Evolutionary conservation across 2,329 filamentous ascomycete species (phyloP).

Genomic region (Aspergillus japonicus): DNA sequence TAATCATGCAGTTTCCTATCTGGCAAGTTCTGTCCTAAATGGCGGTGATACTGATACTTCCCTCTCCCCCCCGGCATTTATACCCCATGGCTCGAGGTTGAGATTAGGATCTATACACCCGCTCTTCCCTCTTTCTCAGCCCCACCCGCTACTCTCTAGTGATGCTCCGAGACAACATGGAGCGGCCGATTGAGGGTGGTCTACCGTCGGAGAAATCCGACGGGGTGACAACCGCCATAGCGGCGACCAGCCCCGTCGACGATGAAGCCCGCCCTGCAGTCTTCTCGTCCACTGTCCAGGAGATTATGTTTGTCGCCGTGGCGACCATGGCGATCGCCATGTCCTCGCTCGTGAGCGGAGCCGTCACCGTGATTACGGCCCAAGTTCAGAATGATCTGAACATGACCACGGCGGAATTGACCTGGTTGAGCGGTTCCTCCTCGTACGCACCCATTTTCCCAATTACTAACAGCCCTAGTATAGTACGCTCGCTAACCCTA

Average conservation of each 20-base stretch:
- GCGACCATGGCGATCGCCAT: slow-evolving; percentile 67
- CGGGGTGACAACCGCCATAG: background rate
- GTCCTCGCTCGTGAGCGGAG: slow-evolving; percentile 59
- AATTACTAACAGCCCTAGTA: no score
- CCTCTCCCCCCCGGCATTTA: background rate
- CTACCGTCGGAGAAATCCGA: background rate
- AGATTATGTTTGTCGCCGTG: slow-evolving; percentile 64
- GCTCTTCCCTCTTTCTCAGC: background rate
- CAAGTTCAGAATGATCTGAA: slow-evolving; percentile 59
- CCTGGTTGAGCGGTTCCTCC: slow-evolving; percentile 65
- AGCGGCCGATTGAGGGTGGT: background rate
- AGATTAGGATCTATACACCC: background rate
- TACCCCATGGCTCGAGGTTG: background rate
- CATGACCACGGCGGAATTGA: slow-evolving; percentile 66
- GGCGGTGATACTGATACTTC: background rate
- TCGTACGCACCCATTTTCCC: slow-evolving; percentile 42
- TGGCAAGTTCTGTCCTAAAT: background rate
- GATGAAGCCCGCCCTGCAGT: slow-evolving; percentile 27
- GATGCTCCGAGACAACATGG: background rate
- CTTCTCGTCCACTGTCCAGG: slow-evolving; percentile 62
- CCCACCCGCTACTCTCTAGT: background rate
- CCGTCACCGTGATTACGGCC: slow-evolving; percentile 61
- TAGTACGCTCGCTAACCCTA: background rate
- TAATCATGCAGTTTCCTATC: background rate
- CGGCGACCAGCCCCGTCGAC: background rate